Evolutionary conservation across 805 yeast genomes (phyloP), one percentile per base, ranked within the genome.

Genomic region (Barnettozyma botsteinii): DNA sequence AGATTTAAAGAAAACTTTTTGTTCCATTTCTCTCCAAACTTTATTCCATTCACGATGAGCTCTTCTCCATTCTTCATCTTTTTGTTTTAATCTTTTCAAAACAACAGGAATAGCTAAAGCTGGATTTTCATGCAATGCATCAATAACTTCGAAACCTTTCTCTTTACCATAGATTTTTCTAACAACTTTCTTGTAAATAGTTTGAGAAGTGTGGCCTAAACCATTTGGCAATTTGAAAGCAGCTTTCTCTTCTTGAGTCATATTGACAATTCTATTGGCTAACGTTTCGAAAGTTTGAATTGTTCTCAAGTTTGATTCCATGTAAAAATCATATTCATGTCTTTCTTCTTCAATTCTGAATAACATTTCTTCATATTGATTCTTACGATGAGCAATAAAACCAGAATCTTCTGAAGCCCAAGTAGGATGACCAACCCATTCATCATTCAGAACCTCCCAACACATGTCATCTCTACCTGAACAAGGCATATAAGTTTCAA

Each of bases 321-420:
- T 91, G 64, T 83, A 86, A 57, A 79, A 89, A 59, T 93, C 99
- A 61, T 89, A 93, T 62, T 93, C 98, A 51, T 89, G 95, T 59
- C 99, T 79, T 65, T 93, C 98, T 60, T 93, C 98, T 63, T 93
- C 98, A 43, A 89, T 86, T 59, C 95, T 82, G 67, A 88, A 89
- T 40, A 93, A 65, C 36, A 93, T 85, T 61, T 93, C 99, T 63
- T 93, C 99, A 60, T 91, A 93, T 65, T 93, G 98, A 59, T 93
- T 93, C 64, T 93, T 93, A 49, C 98, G 78, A 61, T 93, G 99
- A n/a, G 98, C 96, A 59, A 93, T 89, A 55, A 91, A 93, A 0
- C 98, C 99, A 11, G 96, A 85, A 61, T 93, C 99, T 61, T 93
- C 99, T 0, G 98, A 91, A 4, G 98, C 98, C 99, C 99, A 93